Percentiles rank a stretch among this genome's conserved stretches.
Conservation (phyloP, 192 early-diverging fungal species). For the Coemansia sp. region DNA sequence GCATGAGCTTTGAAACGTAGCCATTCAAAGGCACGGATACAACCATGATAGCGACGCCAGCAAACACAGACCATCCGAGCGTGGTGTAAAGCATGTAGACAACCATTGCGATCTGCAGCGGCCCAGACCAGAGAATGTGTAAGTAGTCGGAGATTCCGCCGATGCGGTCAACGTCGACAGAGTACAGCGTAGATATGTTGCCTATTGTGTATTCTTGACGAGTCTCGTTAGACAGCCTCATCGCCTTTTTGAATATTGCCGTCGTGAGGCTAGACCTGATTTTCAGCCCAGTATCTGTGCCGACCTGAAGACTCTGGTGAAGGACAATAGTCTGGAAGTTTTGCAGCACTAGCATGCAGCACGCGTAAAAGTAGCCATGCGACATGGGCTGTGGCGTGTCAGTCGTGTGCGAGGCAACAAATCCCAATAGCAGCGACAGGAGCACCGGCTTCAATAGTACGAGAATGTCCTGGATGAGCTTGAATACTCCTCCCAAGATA, state of each 20-base stretch:
- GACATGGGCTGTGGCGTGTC: constrained; percentile 59
- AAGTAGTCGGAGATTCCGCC: constrained; percentile 65
- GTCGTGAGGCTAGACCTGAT: constrained; percentile 69
- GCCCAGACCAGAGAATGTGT: constrained; percentile 74
- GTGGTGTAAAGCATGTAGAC: constrained; percentile 77
- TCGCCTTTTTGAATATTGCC: constrained; percentile 82
- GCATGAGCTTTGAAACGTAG: constrained; percentile 60
- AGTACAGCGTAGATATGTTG: constrained; percentile 68
- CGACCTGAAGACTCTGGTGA: constrained; percentile 86
- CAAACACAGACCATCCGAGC: constrained; percentile 80
- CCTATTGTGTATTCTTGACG: constrained; percentile 79
- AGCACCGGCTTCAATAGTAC: constrained; percentile 79
- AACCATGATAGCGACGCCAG: constrained; percentile 81
- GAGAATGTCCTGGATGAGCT: constrained; percentile 69
- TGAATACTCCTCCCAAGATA: constrained; percentile 72
- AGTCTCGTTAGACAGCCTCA: constrained; percentile 73
- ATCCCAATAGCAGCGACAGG: constrained; percentile 65
- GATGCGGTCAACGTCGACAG: constrained; percentile 63
- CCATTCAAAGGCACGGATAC: constrained; percentile 76
- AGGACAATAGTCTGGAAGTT: constrained; percentile 73
- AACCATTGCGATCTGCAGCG: constrained; percentile 73
- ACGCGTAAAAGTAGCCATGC: constrained; percentile 78
- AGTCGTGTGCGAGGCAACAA: constrained; percentile 42
- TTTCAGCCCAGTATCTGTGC: constrained; percentile 70
- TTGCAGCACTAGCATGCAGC: constrained; percentile 72